Base-by-base conservation (phyloP, 176 grass and related monocot genomes). In the Triticum turgidum region DNA sequence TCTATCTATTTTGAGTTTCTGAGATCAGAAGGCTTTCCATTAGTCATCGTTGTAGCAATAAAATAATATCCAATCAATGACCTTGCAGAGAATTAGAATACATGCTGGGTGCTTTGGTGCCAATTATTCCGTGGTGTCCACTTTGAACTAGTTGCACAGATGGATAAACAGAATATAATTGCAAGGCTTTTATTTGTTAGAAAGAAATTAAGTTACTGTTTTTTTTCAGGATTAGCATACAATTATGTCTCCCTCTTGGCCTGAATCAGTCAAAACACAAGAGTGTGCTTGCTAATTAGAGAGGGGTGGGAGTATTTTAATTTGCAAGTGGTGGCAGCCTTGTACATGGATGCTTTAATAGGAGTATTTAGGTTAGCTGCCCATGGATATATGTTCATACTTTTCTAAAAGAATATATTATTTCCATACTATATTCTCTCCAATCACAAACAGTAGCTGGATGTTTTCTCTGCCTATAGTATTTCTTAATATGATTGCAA, bases 401-500 rank as follows among this genome's bases (percentile, higher is more conserved):
- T 54, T 54, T 54, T 54, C 51, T 54, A 7, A 18, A 54, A 17
- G 0, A 5, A 51, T 4, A 12, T 11, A 13, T 47, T 51, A 15
- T 52, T 15, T 2, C 15, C 51, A 54, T 54, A 2, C 5, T 18
- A 54, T 54, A 54, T 54, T 61, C 76, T 86, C 37, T 52, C 72
- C 80, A 80, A 61, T 75, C 65, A 79, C 65, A 73, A 79, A 84
- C 89, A 81, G 5, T 75, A 84, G 18, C 56, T 59, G 56, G 56
- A 0, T 54, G 18, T 20, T 59, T 59, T 22, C 24, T 21, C 30
- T 38, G 49, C 39, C 30, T 78, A 20, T 25, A 54, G 32, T 91
- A 80, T 87, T 84, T 75, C 73, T 90, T 79, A 76, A 29, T 79
- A 47, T 12, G 68, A 24, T 76, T 47, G 75, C 85, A 75, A 80